These are phyloP conservation scores for Globisporangium parvum DNA, from an alignment of 352 stramenopile species.

Conservation along the genomic window DNA sequence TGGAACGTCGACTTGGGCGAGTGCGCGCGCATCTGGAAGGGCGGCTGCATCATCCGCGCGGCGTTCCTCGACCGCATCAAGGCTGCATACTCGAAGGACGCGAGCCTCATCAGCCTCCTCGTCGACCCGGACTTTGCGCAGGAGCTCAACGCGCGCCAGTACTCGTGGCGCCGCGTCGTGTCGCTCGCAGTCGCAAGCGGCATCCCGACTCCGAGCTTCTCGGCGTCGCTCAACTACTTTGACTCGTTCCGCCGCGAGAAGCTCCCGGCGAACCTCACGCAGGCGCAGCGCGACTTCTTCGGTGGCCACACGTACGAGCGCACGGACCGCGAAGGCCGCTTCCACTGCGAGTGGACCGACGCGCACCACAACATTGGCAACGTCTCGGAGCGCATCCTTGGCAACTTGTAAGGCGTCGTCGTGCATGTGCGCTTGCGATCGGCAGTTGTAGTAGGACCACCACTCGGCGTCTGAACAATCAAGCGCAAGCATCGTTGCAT, in stretches of 20 bases:
- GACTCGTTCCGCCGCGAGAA: constrained; percentile 95
- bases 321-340: constrained; percentile 91
- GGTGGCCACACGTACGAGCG: constrained; percentile 98
- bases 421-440: constrained; percentile 2
- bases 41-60: constrained; percentile 99
- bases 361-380: constrained; percentile 96
- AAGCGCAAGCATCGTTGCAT: too few species aligned
- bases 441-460: too few species aligned
- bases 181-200: constrained; percentile 93
- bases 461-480: too few species aligned
- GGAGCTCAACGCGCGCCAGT: constrained; percentile 93
- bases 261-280: constrained; percentile 96
- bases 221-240: constrained; percentile 96
- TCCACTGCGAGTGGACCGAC: constrained; percentile 97
- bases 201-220: constrained; percentile 89
- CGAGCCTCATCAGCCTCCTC: constrained; percentile 94
- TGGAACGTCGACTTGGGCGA: constrained; percentile 97
- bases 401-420: constrained; percentile 71
- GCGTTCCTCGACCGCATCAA: constrained; percentile 97
- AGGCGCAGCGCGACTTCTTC: constrained; percentile 99
- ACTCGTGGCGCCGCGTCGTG: constrained; percentile 95
- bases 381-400: constrained; percentile 89
- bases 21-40: constrained; percentile 98
- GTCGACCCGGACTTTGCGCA: constrained; percentile 95
- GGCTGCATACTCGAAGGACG: constrained; percentile 89